Conservation (phyloP, 202 grass and related monocot species). For the Zizania palustris region DNA sequence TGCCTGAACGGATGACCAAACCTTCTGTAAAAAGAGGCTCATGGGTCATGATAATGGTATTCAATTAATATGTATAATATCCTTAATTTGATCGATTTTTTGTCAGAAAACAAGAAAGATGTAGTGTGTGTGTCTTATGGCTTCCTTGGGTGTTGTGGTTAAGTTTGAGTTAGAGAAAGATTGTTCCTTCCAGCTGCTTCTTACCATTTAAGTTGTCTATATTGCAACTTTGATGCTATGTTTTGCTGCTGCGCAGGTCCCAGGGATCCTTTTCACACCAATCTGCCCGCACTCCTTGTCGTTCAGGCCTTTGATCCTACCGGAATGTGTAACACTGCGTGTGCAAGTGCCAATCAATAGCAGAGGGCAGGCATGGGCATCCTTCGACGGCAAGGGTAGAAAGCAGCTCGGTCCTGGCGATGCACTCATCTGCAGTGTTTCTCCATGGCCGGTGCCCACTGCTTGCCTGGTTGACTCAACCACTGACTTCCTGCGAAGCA, state of each 20-base stretch:
- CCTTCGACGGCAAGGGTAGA: constrained; percentile 85
- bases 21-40: background rate
- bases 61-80: constrained; percentile 3
- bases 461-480: constrained; percentile 74
- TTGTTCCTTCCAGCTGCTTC: background rate
- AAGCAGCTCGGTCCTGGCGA: constrained; percentile 65
- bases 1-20: background rate
- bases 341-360: constrained; percentile 79
- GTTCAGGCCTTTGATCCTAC: constrained; percentile 68
- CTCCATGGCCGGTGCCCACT: constrained; percentile 71
- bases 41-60: constrained; percentile 19
- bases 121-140: background rate
- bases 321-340: constrained; percentile 66
- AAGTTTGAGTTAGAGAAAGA: background rate
- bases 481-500: constrained; percentile 72
- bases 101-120: background rate
- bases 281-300: constrained; percentile 78
- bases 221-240: background rate
- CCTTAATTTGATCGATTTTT: background rate
- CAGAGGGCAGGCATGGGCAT: constrained; percentile 80
- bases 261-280: constrained; percentile 78
- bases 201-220: constrained; percentile 4
- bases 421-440: constrained; percentile 69
- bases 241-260: constrained; percentile 55
- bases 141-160: background rate